Percentiles rank a stretch among this genome's conserved stretches.
Evolutionary conservation across 73 alveolate genomes (phyloP).

Genomic region (Halteria grandinella): DNA sequence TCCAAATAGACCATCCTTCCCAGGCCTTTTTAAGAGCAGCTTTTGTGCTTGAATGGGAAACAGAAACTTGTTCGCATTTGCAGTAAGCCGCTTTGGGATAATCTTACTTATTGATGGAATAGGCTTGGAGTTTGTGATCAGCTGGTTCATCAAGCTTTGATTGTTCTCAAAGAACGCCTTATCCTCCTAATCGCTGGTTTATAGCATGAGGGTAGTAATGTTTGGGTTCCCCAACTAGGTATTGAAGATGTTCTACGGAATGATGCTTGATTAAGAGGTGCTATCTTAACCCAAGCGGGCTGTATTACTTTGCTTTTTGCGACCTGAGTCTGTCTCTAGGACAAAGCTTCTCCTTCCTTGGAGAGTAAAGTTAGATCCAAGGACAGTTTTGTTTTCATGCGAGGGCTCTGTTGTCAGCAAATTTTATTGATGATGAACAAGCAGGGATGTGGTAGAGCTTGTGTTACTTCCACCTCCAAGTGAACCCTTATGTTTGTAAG

Average conservation of each 20-base stretch:
- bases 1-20: constrained; percentile 48
- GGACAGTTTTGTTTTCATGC: too few species aligned
- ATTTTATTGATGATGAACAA: background rate
- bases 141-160: background rate
- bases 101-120: background rate
- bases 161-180: too few species aligned
- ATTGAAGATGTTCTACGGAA: background rate
- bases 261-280: background rate
- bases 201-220: too few species aligned
- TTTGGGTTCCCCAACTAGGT: background rate
- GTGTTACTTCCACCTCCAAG: constrained; percentile 3
- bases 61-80: constrained; percentile 37
- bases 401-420: background rate
- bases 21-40: constrained; percentile 28
- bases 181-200: too few species aligned
- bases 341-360: background rate
- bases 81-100: constrained; percentile 12
- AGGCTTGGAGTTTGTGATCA: constrained; percentile 19
- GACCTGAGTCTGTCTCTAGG: constrained; percentile 19
- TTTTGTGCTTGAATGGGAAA: constrained; percentile 39
- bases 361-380: background rate
- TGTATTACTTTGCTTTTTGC: background rate
- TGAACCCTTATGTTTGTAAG: background rate
- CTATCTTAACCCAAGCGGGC: background rate
- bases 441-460: constrained; percentile 20